These are phyloP conservation scores for Dunaliella salina DNA, from an alignment of 163 green algal species.

Conservation along the genomic window DNA sequence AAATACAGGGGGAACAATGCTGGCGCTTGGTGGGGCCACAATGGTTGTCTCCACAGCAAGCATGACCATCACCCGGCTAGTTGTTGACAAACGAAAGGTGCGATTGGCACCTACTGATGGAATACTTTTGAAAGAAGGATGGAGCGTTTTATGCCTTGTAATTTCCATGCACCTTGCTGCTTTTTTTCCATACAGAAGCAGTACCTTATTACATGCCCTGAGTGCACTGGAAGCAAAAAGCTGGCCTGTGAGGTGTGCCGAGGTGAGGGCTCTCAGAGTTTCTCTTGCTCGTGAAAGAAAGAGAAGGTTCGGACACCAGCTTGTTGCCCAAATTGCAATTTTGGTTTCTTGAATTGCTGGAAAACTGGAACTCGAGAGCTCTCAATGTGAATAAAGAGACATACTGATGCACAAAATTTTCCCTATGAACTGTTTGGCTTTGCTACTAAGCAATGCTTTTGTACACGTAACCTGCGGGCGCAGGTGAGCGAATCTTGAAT, in stretches of 20 bases:
- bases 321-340: no score
- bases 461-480: neutral
- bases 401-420: no score
- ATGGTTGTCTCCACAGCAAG: constrained; percentile 35
- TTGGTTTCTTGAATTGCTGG: no score
- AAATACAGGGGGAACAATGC: constrained; percentile 22
- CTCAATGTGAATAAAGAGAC: no score
- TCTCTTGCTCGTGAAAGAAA: neutral
- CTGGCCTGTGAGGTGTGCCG: constrained; percentile 3
- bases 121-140: neutral
- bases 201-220: neutral
- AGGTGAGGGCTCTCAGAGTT: neutral
- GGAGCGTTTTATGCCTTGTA: no score
- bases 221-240: neutral
- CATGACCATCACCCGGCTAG: constrained; percentile 24
- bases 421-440: no score
- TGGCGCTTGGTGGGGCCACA: constrained; percentile 29
- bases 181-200: neutral
- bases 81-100: constrained; percentile 16
- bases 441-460: no score
- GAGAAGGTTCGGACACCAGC: no score
- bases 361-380: no score
- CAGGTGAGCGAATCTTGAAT: constrained; percentile 23
- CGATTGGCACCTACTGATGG: neutral
- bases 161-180: no score